Evolutionary conservation across 1,284 basidiomycete species (phyloP).

Genomic region (Rhodotorula glutinis): DNA sequence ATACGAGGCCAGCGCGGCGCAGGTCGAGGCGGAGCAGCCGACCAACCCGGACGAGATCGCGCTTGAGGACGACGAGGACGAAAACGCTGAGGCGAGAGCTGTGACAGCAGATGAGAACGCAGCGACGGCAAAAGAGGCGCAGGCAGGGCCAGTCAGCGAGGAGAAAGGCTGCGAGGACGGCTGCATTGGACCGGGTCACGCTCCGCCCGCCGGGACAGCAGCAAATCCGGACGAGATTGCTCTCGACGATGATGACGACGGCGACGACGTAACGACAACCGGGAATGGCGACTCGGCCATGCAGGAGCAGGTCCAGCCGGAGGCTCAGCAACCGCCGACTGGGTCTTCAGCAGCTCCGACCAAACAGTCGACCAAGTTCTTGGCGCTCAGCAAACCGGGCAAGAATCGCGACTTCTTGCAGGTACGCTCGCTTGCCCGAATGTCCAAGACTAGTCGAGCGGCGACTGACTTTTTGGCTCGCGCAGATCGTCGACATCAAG

Average conservation of each 20-base stretch:
- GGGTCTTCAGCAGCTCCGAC: slow-evolving; percentile 19
- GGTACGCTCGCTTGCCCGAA: slow-evolving; percentile 50
- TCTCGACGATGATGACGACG: slow-evolving; percentile 51
- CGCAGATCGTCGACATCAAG: slow-evolving; percentile 66
- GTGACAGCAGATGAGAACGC: slow-evolving; percentile 3
- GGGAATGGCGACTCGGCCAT: neutral
- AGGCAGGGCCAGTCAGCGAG: slow-evolving; percentile 14
- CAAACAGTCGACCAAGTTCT: slow-evolving; percentile 63
- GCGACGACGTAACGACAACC: neutral
- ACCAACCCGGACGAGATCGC: slow-evolving; percentile 49
- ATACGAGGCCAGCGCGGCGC: neutral
- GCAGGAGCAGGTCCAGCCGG: neutral
- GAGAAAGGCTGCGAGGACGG: slow-evolving; percentile 27
- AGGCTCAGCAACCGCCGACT: neutral
- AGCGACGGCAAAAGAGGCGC: neutral
- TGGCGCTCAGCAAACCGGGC: slow-evolving; percentile 91
- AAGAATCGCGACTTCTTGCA: slow-evolving; percentile 78
- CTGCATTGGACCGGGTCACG: neutral
- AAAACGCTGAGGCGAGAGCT: neutral
- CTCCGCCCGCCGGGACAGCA: neutral
- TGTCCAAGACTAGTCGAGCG: fast-evolving
- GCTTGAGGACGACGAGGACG: slow-evolving; percentile 45
- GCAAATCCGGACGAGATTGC: slow-evolving; percentile 66
- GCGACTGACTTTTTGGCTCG: neutral
- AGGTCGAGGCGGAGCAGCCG: neutral